These are phyloP conservation scores for Alnus rubra DNA, from an alignment of 306 rosid species.

Conservation along the genomic window DNA sequence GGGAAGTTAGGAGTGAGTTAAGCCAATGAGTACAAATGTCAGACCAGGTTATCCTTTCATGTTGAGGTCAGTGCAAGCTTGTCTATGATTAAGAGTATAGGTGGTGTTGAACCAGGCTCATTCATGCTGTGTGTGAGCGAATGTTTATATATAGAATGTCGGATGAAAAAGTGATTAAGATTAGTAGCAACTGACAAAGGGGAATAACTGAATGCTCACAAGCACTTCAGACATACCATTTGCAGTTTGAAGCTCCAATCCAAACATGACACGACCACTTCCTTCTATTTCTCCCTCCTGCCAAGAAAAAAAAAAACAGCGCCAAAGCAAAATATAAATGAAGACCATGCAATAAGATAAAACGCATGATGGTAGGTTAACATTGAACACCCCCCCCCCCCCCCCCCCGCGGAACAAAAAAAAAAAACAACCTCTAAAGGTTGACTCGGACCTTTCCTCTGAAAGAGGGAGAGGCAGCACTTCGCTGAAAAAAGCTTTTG, in stretches of 20 bases:
- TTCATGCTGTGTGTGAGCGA: background rate
- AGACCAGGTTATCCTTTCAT: no score
- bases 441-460: background rate
- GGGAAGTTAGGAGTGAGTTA: no score
- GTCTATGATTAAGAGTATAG: no score
- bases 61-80: no score
- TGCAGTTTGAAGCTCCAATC: constrained; percentile 46
- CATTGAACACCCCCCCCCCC: background rate
- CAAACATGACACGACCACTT: constrained; percentile 51
- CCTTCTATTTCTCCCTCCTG: constrained; percentile 79
- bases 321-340: background rate
- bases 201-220: constrained; percentile 2
- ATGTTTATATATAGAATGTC: background rate
- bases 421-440: background rate
- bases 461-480: background rate
- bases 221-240: constrained; percentile 50
- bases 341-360: background rate
- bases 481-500: background rate
- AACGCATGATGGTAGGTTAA: background rate
- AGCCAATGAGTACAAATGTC: no score
- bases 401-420: background rate
- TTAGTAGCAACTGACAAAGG: background rate
- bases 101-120: background rate
- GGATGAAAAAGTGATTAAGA: background rate
- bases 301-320: constrained; percentile 2